phyloP scores from a whole-genome alignment of 257 asterid species.

The Petunia axillaris region DNA sequence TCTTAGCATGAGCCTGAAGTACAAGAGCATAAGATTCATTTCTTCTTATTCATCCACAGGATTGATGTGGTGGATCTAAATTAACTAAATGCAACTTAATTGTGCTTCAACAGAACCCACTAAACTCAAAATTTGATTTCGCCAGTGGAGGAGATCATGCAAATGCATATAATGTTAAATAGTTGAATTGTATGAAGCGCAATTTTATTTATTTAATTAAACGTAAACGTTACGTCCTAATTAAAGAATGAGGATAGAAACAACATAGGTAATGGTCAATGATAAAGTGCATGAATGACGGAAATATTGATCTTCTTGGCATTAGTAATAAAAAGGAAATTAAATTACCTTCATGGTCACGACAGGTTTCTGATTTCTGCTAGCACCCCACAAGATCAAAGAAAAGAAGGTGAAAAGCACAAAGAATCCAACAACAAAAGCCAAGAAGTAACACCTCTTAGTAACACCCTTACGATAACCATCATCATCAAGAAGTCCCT shows the following conservation, averaged over 20 bases:
- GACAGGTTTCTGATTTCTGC: constrained; percentile 83
- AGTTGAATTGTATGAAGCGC: too few relatives aligned
- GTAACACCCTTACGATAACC: constrained; percentile 46
- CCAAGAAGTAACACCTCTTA: constrained; percentile 71
- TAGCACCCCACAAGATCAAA: constrained; percentile 90
- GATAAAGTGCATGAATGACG: too few relatives aligned
- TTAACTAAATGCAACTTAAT: too few relatives aligned
- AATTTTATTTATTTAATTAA: too few relatives aligned
- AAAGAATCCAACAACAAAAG: constrained; percentile 68
- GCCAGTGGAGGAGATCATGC: too few relatives aligned
- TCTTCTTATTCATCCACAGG: neutral
- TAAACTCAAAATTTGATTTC: too few relatives aligned
- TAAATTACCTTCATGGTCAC: constrained; percentile 69
- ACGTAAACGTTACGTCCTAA: too few relatives aligned
- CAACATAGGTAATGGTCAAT: too few relatives aligned
- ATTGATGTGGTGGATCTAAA: neutral
- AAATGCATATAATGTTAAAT: too few relatives aligned
- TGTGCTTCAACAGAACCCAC: too few relatives aligned
- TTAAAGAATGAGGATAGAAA: too few relatives aligned
- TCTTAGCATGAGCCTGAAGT: neutral
- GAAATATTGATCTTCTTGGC: too few relatives aligned
- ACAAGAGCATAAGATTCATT: neutral
- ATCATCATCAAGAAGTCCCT: constrained; percentile 78
- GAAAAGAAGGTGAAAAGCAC: constrained; percentile 73
- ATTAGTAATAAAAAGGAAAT: neutral